Conservation (phyloP, 257 asterid species). For the Cruciata laevipes region DNA sequence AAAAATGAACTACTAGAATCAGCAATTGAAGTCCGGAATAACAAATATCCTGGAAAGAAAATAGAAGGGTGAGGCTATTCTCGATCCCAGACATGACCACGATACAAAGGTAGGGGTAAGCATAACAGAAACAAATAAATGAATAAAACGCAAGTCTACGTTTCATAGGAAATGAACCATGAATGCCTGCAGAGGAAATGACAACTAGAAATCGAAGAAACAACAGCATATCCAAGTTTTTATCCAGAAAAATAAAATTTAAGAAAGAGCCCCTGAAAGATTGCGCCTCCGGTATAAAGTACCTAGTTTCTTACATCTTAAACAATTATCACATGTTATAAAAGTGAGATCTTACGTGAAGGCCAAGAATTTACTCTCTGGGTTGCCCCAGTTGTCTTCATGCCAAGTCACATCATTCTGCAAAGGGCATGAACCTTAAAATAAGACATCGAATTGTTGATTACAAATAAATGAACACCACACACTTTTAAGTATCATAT, state of each 20-base stretch:
- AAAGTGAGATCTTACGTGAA: constrained; percentile 58
- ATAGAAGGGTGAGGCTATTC: background rate
- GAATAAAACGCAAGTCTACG: background rate
- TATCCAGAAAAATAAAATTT: background rate
- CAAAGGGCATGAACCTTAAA: constrained; percentile 18
- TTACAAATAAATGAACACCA: background rate
- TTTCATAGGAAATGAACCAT: background rate
- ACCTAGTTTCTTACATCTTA: background rate
- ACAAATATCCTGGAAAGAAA: too few relatives aligned
- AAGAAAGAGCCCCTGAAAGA: background rate
- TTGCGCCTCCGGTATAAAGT: background rate
- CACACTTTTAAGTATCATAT: background rate
- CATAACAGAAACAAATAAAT: background rate
- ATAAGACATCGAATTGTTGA: background rate
- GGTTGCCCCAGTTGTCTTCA: constrained; percentile 82
- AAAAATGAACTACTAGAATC: background rate
- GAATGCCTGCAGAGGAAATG: background rate
- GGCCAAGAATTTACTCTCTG: constrained; percentile 88
- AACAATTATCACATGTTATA: background rate
- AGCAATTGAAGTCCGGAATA: background rate
- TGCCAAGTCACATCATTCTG: constrained; percentile 96
- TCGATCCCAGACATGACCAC: background rate
- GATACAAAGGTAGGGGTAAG: background rate
- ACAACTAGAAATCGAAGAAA: background rate
- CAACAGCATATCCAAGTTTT: background rate